Evolutionary conservation across 2,329 filamentous ascomycete species (phyloP).

Genomic region (Neofusicoccum ribis): DNA sequence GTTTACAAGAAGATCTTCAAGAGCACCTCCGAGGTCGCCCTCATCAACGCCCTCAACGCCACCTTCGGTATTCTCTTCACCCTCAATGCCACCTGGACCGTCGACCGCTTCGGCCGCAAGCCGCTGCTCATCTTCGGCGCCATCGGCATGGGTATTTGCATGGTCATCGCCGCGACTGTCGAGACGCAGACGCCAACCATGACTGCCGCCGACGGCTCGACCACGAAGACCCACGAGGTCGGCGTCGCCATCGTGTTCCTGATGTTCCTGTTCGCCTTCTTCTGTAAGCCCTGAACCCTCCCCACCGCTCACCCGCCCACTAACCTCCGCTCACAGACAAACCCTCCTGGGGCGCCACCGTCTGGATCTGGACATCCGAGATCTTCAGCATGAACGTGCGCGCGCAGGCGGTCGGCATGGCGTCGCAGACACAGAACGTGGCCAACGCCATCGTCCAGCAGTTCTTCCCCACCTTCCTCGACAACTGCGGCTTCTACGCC

Average conservation of each 20-base stretch:
- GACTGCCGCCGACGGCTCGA: conserved; percentile 38
- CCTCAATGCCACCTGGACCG: conserved; percentile 71
- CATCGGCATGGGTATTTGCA: conserved; percentile 68
- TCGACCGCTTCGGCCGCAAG: conserved; percentile 69
- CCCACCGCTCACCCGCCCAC: conserved; percentile 18
- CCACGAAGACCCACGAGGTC: conserved; percentile 57
- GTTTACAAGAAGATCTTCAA: conserved; percentile 73
- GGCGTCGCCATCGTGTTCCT: conserved; percentile 70
- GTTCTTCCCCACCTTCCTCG: conserved; percentile 68
- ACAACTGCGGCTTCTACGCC: conserved; percentile 57
- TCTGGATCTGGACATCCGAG: conserved; percentile 71
- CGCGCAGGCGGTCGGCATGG: conserved; percentile 70
- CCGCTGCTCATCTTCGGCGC: conserved; percentile 69
- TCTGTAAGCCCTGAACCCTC: conserved; percentile 47
- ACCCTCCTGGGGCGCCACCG: conserved; percentile 68
- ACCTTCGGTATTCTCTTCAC: conserved; percentile 74
- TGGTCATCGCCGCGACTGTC: conserved; percentile 64
- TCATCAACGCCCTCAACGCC: conserved; percentile 74
- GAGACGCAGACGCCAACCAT: conserved; percentile 60
- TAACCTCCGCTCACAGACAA: conserved; percentile 53
- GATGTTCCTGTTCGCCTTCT: conserved; percentile 65
- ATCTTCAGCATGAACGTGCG: conserved; percentile 73
- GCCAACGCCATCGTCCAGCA: conserved; percentile 69
- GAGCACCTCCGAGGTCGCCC: conserved; percentile 56
- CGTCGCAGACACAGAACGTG: conserved; percentile 57